These are phyloP conservation scores for Metarhizium album DNA, from an alignment of 2,329 filamentous ascomycete species.

Conservation along the genomic window DNA sequence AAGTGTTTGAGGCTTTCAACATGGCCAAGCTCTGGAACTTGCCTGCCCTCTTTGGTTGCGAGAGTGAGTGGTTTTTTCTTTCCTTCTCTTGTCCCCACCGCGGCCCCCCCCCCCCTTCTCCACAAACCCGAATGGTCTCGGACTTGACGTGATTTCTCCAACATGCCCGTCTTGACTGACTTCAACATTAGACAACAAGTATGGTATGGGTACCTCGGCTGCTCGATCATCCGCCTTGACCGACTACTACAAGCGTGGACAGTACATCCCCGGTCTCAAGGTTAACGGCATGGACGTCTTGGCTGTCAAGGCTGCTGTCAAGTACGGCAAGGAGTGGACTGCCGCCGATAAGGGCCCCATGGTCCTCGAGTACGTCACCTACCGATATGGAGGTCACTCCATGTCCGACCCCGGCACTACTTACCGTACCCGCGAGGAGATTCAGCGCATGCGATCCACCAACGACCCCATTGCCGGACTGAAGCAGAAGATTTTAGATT, in stretches of 20 bases:
- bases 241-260: slow-evolving; percentile 99
- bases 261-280: slow-evolving; percentile 99
- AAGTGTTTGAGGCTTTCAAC: slow-evolving; percentile 99
- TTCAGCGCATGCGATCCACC: slow-evolving; percentile 98
- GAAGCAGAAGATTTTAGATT: slow-evolving; percentile 97
- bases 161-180: slow-evolving; percentile 6
- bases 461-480: slow-evolving; percentile 96
- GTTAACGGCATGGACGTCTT: slow-evolving; percentile 99
- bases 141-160: not conserved
- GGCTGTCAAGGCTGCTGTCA: slow-evolving; percentile 89
- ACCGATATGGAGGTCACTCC: slow-evolving; percentile 98
- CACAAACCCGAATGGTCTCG: too few species aligned
- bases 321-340: slow-evolving; percentile 87
- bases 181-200: slow-evolving; percentile 82
- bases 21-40: slow-evolving; percentile 99
- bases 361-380: slow-evolving; percentile 97
- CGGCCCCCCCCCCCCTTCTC: too few species aligned
- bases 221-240: slow-evolving; percentile 89
- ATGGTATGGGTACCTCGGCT: slow-evolving; percentile 97
- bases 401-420: slow-evolving; percentile 99
- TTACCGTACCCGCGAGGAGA: slow-evolving; percentile 98
- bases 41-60: slow-evolving; percentile 90
- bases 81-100: not conserved
- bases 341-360: slow-evolving; percentile 77
- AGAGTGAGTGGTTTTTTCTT: slow-evolving; percentile 64